Percentiles rank a stretch among this genome's conserved stretches.
Evolutionary conservation across 1,284 basidiomycete species (phyloP).

Genomic region (Naganishia sp.): DNA sequence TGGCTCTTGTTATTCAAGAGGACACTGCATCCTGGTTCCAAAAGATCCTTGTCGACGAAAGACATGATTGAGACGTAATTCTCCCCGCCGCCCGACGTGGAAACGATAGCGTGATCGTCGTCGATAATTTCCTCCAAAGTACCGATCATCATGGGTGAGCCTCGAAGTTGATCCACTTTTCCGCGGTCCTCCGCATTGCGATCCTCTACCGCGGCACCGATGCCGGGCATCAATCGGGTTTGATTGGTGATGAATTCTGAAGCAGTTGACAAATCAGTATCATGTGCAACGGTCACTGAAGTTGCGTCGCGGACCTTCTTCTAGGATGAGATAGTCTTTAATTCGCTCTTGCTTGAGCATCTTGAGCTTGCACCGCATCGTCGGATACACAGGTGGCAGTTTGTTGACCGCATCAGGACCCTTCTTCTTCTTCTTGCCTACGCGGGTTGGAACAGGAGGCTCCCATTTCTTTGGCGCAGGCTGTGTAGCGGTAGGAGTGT

Average conservation of each 20-base stretch:
- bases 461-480: conserved; percentile 85
- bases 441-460: conserved; percentile 93
- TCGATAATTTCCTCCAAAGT: conserved; percentile 99
- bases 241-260: conserved; percentile 92
- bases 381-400: conserved; percentile 90
- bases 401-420: conserved; percentile 90
- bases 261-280: background rate
- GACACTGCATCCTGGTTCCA: conserved; percentile 95
- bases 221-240: conserved; percentile 79
- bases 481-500: conserved; percentile 13
- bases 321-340: conserved; percentile 95
- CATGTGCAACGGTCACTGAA: background rate
- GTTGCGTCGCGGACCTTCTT: conserved; percentile 61
- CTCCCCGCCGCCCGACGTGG: conserved; percentile 90
- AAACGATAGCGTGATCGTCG: conserved; percentile 99
- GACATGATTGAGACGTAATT: conserved; percentile 99
- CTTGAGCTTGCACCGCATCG: conserved; percentile 91
- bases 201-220: conserved; percentile 69
- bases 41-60: conserved; percentile 96
- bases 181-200: conserved; percentile 94
- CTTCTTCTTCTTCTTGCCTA: conserved; percentile 89
- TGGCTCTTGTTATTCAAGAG: conserved; percentile 96
- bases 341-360: conserved; percentile 95
- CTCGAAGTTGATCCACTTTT: conserved; percentile 90
- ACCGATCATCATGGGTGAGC: conserved; percentile 94